These are phyloP conservation scores for Biscutella laevigata DNA, from an alignment of 441 rosid species.

Conservation along the genomic window DNA sequence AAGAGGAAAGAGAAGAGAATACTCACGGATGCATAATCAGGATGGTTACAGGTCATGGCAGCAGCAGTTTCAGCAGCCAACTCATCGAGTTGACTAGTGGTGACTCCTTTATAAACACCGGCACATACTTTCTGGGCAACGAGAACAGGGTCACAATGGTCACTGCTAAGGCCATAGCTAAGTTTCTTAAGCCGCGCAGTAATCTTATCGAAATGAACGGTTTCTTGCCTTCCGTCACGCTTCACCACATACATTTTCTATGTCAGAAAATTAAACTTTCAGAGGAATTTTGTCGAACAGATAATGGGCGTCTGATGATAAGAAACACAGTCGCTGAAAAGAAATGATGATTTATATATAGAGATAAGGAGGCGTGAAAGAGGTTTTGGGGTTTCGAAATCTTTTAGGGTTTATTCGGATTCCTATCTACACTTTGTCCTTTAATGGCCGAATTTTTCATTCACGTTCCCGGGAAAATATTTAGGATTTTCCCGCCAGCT, in stretches of 20 bases:
- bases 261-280: neutral
- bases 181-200: constrained; percentile 92
- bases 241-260: constrained; percentile 74
- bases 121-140: constrained; percentile 96
- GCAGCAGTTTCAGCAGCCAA: constrained; percentile 98
- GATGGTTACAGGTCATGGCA: constrained; percentile 68
- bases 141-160: constrained; percentile 90
- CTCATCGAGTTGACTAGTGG: constrained; percentile 92
- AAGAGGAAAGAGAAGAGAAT: neutral
- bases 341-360: constrained; percentile 1
- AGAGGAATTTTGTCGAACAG: constrained; percentile 11
- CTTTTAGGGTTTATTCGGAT: constrained; percentile 16
- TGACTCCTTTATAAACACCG: constrained; percentile 91
- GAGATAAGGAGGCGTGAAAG: constrained; percentile 9
- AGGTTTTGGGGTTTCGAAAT: neutral
- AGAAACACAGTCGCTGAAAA: neutral
- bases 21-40: constrained; percentile 16
- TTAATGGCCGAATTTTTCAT: constrained; percentile 15
- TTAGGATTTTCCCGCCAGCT: constrained; percentile 20
- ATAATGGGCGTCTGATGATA: neutral
- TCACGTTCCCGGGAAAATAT: constrained; percentile 15
- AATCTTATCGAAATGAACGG: constrained; percentile 89
- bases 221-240: constrained; percentile 80
- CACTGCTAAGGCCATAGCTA: constrained; percentile 78
- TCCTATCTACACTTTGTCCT: constrained; percentile 15